A percentile compares a stretch with the other conserved stretches of the same genome.
phyloP scores from a whole-genome alignment of 108 stramenopile genomes.

The Seminavis robusta region DNA sequence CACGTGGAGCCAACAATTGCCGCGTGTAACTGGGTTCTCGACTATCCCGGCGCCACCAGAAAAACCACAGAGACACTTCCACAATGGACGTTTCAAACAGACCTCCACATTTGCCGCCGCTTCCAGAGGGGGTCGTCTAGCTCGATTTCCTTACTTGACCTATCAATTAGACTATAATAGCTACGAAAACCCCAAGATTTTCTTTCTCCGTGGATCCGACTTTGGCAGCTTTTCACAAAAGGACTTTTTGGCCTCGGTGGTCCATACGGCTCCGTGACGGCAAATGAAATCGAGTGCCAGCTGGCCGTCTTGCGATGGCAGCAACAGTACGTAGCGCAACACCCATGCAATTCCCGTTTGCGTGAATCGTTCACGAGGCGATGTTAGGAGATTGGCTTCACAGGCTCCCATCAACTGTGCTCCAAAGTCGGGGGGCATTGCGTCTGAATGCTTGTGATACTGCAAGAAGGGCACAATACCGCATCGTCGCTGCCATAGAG shows the following conservation, averaged over 20 bases:
- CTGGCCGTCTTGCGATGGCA: neutral
- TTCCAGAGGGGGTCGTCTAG: too few species aligned
- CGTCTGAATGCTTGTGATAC: slow-evolving; percentile 5
- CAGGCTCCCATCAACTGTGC: slow-evolving; percentile 1
- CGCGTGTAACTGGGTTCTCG: too few species aligned
- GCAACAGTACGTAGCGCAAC: slow-evolving; percentile 9
- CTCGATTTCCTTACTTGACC: too few species aligned
- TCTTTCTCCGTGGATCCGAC: slow-evolving; percentile 4
- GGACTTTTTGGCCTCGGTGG: slow-evolving; percentile 11
- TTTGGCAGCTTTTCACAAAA: slow-evolving; percentile 6
- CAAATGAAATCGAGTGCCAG: slow-evolving; percentile 2
- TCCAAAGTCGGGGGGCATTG: slow-evolving; percentile 3
- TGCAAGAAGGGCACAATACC: slow-evolving; percentile 6
- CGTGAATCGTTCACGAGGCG: slow-evolving; percentile 8
- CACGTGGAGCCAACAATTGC: too few species aligned
- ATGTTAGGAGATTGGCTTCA: slow-evolving; percentile 1
- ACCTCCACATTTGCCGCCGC: too few species aligned
- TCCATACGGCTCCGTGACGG: slow-evolving; percentile 4
- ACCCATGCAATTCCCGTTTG: slow-evolving; percentile 16
- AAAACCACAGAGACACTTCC: too few species aligned
- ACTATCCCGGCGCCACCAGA: too few species aligned
- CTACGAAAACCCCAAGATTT: slow-evolving; percentile 3
- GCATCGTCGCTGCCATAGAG: slow-evolving; percentile 4
- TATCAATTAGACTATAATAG: too few species aligned
- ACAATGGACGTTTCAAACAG: too few species aligned